Base-by-base conservation (phyloP, 2,329 filamentous ascomycete species). In the Xylaria sp. region DNA sequence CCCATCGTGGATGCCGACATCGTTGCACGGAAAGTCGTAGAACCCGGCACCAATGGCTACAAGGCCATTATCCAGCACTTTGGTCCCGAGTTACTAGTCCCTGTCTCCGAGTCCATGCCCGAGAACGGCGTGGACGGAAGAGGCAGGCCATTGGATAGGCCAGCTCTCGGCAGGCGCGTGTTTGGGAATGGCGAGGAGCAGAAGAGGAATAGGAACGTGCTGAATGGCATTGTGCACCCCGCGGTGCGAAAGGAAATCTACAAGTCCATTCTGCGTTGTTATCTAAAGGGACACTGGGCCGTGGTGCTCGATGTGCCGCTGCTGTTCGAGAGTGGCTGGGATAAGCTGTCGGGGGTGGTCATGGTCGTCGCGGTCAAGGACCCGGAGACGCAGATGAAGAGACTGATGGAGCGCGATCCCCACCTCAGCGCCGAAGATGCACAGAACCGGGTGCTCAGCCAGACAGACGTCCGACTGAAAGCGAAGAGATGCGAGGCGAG, bases 1-100 rank as follows among this genome's bases (percentile, higher is more conserved):
- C 93, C 95, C 71, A 85, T 99, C 70, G 89, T 99, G 80, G 95
- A 99, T 74, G 94, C 95, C 74, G 95, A 99, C 80, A 79, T 96
- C 58, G 85, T 98, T 63, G 94, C 95, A 48, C 93, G 94, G 70
- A 86, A 95, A 76, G 95, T 98, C 62, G 94, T 99, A 75, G 92
- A 96, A 76, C 95, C 95, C 1, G 95, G 95, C 27, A 96, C 92
- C 5, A 74, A 84, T 11, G 94, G 90, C 69, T 97, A 98, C 82
- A 80, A 85, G 51, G 87, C 89, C 63, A 97, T 99, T 68, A 85
- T 98, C 40, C 78, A 83, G 19, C 83, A 97, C 77, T 99, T 99
- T 75, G 85, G 84, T 0, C 84, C 92, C 0, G 93, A 97, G 61
- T 85, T 99, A 0, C 86, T 98, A 0, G 83, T 93, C 2, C 83